A percentile compares a stretch with the other conserved stretches of the same genome.
Conservation (phyloP, 768 basidiomycete genomes). For the Obba rivulosa region DNA sequence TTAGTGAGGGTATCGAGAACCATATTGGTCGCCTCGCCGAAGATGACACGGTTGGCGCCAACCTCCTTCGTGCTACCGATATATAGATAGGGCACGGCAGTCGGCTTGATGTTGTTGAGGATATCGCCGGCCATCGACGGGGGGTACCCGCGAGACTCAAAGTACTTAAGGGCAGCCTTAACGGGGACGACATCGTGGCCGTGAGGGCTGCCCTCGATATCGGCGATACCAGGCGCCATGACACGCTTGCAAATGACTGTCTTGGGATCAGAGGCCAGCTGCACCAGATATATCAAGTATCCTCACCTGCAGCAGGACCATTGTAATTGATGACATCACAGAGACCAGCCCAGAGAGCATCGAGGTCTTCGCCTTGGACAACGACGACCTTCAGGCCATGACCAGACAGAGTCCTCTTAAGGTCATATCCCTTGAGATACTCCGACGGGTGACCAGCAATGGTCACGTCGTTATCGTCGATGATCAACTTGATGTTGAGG, state of each 20-base stretch:
- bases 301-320: slow-evolving; percentile 73
- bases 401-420: slow-evolving; percentile 68
- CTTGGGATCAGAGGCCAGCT: not conserved
- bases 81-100: slow-evolving; percentile 51
- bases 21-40: slow-evolving; percentile 77
- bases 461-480: slow-evolving; percentile 90
- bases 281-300: not conserved
- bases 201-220: slow-evolving; percentile 73
- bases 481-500: slow-evolving; percentile 80
- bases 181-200: slow-evolving; percentile 86
- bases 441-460: slow-evolving; percentile 89
- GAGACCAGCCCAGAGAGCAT: slow-evolving; percentile 68
- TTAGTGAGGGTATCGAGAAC: slow-evolving; percentile 72
- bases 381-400: slow-evolving; percentile 76
- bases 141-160: slow-evolving; percentile 55
- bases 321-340: slow-evolving; percentile 46
- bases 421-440: slow-evolving; percentile 75
- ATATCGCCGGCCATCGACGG: slow-evolving; percentile 43
- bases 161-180: slow-evolving; percentile 73
- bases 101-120: slow-evolving; percentile 60
- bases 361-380: slow-evolving; percentile 75
- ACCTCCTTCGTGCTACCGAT: slow-evolving; percentile 68
- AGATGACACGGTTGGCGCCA: slow-evolving; percentile 77
- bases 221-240: slow-evolving; percentile 47
- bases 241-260: slow-evolving; percentile 61